Conservation (phyloP, 2,329 filamentous ascomycete genomes). For the Bimuria novae-zelandiae region DNA sequence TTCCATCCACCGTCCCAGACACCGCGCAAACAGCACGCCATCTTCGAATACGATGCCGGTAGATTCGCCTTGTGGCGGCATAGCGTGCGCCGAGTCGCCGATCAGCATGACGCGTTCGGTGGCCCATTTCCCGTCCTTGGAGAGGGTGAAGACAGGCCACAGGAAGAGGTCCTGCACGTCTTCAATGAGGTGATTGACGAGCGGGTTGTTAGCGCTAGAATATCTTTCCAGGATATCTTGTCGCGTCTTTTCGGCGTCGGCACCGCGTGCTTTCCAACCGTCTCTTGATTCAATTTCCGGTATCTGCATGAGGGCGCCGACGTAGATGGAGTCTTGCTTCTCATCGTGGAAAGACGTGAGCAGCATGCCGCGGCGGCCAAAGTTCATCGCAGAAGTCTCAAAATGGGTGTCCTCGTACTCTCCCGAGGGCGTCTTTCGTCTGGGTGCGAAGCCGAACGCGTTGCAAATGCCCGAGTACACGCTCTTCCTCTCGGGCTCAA, state of each 20-base stretch:
- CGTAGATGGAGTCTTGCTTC: slow-evolving; percentile 46
- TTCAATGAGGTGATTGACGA: slow-evolving; percentile 47
- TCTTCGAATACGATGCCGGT: slow-evolving; percentile 60
- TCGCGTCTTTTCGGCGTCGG: slow-evolving; percentile 50
- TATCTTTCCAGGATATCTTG: slow-evolving; percentile 49
- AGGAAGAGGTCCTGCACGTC: slow-evolving; percentile 51
- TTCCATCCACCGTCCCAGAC: slow-evolving; percentile 50
- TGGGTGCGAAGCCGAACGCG: slow-evolving; percentile 51
- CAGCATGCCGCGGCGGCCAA: slow-evolving; percentile 52
- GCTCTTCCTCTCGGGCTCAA: slow-evolving; percentile 50
- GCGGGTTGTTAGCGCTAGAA: slow-evolving; percentile 42
- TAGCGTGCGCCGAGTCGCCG: slow-evolving; percentile 54
- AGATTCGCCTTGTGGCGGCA: slow-evolving; percentile 58
- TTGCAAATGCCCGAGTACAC: slow-evolving; percentile 53
- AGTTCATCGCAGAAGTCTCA: slow-evolving; percentile 51
- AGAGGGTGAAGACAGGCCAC: slow-evolving; percentile 53
- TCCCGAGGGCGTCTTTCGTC: slow-evolving; percentile 29
- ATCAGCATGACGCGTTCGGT: slow-evolving; percentile 52
- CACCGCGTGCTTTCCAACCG: slow-evolving; percentile 52
- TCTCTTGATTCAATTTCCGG: slow-evolving; percentile 49
- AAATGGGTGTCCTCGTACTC: slow-evolving; percentile 45
- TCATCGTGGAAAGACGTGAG: slow-evolving; percentile 49
- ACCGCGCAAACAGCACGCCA: slow-evolving; percentile 54
- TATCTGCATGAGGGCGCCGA: slow-evolving; percentile 52
- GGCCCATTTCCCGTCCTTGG: slow-evolving; percentile 50